Base-by-base conservation (phyloP, 345 rosid species). In the Triadica sebifera region DNA sequence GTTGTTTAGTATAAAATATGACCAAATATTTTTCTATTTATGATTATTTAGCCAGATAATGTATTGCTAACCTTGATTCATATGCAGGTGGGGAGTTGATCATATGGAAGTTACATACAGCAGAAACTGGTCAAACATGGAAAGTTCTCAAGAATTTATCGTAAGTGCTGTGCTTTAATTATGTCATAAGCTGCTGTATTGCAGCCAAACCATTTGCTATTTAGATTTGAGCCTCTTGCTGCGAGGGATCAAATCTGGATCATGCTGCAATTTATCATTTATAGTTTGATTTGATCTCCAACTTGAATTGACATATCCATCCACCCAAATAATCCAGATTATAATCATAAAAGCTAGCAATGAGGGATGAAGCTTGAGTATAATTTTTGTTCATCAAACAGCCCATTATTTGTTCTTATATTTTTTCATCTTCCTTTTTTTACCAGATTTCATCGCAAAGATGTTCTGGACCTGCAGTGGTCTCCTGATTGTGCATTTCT, bases 401-500 rank as follows among this genome's bases (percentile, higher is more conserved):
- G 37, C 12, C 8, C 7, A 6, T 2, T 41, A 64, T 20, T 4
- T 10, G 0, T 22, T 13, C 51, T 55, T 19, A 38, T 13, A 6
- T 24, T 2, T 41, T 4, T 39, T 24, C 53, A 6, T 41, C 29
- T 17, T 19, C 22, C 12, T 24, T 41, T 52, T 66, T 37, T 38
- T 11, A 59, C 50, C 80, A 95, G 99, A 82, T 95, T 91, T 84
- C 99, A 95, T 81, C 90, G 90, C 72, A 95, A 93, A 79, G 99
- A 95, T 79, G 90, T 95, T 53, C 81, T 93, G 70, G 99, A 93
- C 83, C 85, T 95, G 75, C 86, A 93, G 79, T 95, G 99, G 99
- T 95, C 97, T 71, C 76, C 86, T 56, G 93, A 91, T 86, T 85
- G 84, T 74, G 82, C 86, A 41, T 95, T 76, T 84, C 86, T 95